Base-by-base conservation (phyloP, 2,329 filamentous ascomycete genomes). In the Cladosporium sp. region DNA sequence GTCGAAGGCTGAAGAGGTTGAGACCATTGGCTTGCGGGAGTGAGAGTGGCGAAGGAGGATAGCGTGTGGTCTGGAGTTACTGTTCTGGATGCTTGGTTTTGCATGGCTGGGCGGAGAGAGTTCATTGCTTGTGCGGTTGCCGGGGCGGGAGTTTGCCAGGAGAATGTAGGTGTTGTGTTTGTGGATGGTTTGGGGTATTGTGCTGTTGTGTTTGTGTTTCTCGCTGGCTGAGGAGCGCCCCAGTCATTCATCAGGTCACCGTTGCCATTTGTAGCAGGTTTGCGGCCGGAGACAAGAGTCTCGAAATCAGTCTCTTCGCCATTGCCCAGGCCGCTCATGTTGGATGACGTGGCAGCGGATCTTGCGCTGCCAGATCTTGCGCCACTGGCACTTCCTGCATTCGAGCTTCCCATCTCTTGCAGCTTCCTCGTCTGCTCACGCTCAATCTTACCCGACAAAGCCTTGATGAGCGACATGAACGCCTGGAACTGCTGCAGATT, bases 381-480 rank as follows among this genome's bases (percentile, higher is more conserved):
- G n/a, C 60, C 62, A 21, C 36, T 43, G 25, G 16, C 39, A 2
- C 46, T 54, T 34, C 48, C 59, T 3, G 66, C 67, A 30, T 84
- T 82, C 10, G 80, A 84, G 1, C 89, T 87, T 0, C 88, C 87
- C 8, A 98, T 84, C 72, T 97, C 94, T 74, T 93, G 91, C 3
- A 99, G 81, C 74, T 97, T 98, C 73, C 88, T 89, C 7, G 86
- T 90, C 73, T 98, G 95, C 75, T 98, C 95, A 21, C 90, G 87
- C 76, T 99, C 94, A 36, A 99, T 91, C 64, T 89, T 88, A 21
- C 84, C 81, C 0, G 93, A 96, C 5, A 97, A 80, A 0, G 81
- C 85, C 76, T 92, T 96, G 78, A 98, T 96, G 54, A 97, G 83
- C 5, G 88, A 82, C 92, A 98, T 97, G 76, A 96, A 98, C 0